Conservation (phyloP, 139 green algal genomes). For the Limnomonas spitsbergensis region DNA sequence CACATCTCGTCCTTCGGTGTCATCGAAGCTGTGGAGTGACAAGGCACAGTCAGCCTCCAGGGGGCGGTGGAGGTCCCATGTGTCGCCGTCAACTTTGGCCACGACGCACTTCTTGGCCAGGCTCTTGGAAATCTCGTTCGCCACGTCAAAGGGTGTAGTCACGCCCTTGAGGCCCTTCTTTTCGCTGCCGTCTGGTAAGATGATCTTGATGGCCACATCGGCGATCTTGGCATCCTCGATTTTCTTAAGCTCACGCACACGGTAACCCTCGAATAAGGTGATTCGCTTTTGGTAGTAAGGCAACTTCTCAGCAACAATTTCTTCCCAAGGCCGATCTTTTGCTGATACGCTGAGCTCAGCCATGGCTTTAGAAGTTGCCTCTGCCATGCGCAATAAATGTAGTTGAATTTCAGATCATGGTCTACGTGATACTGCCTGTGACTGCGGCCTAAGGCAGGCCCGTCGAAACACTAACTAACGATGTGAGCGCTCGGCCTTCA, state of each 20-base stretch:
- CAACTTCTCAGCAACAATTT: slow-evolving; percentile 55
- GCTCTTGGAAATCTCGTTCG: slow-evolving; percentile 75
- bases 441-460: not conserved
- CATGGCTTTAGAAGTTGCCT: not conserved
- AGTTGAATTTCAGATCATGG: not conserved
- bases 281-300: slow-evolving; percentile 85
- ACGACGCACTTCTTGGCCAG: slow-evolving; percentile 90
- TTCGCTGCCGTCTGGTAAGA: slow-evolving; percentile 76
- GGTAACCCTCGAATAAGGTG: slow-evolving; percentile 83
- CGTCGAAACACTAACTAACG: not conserved
- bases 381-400: not conserved
- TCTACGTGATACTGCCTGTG: not conserved
- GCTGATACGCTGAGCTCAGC: not conserved
- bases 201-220: slow-evolving; percentile 73
- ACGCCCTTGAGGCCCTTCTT: slow-evolving; percentile 71
- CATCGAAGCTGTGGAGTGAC: slow-evolving; percentile 83
- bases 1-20: slow-evolving; percentile 83
- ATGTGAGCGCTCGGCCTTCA: not conserved
- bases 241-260: slow-evolving; percentile 48
- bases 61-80: slow-evolving; percentile 88
- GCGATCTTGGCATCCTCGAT: slow-evolving; percentile 53
- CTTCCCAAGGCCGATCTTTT: not conserved
- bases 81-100: slow-evolving; percentile 75
- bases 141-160: slow-evolving; percentile 92
- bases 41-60: slow-evolving; percentile 86